Percentiles rank a stretch among this genome's conserved stretches.
These are phyloP conservation scores for Plantago ovata DNA, from an alignment of 257 asterid species.

Conservation along the genomic window DNA sequence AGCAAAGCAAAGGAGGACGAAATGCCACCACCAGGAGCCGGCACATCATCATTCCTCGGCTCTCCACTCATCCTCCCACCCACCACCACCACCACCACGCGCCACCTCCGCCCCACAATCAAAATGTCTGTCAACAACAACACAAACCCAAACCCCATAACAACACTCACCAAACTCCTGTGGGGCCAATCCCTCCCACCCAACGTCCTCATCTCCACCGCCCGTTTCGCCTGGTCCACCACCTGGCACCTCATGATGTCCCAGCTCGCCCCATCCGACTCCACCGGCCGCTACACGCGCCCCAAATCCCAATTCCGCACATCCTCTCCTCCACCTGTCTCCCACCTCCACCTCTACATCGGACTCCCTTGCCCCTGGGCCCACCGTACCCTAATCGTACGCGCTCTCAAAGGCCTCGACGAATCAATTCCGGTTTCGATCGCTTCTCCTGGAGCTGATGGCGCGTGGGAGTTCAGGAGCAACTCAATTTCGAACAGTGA, in stretches of 20 bases:
- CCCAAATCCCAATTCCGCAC: slow-evolving; percentile 80
- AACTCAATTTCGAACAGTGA: neutral
- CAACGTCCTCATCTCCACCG: slow-evolving; percentile 85
- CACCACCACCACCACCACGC: slow-evolving; percentile 13
- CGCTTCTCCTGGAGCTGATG: slow-evolving; percentile 77
- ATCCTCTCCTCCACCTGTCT: slow-evolving; percentile 21
- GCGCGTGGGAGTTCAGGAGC: slow-evolving; percentile 64
- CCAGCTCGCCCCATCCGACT: slow-evolving; percentile 93
- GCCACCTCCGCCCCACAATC: slow-evolving; percentile 25
- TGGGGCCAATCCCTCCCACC: slow-evolving; percentile 96
- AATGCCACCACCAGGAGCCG: slow-evolving; percentile 19
- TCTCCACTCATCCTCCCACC: slow-evolving; percentile 28
- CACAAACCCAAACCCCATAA: slow-evolving; percentile 41
- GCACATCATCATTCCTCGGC: slow-evolving; percentile 28
- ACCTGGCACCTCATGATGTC: slow-evolving; percentile 97
- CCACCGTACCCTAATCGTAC: slow-evolving; percentile 90
- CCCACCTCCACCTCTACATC: slow-evolving; percentile 76
- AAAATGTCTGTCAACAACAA: slow-evolving; percentile 22
- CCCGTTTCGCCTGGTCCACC: slow-evolving; percentile 87
- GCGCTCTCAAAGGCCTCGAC: slow-evolving; percentile 87
- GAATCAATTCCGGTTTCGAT: slow-evolving; percentile 55
- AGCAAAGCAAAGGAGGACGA: too few relatives aligned
- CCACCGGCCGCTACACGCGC: slow-evolving; percentile 72
- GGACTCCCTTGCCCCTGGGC: slow-evolving; percentile 99
- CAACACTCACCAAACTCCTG: slow-evolving; percentile 62